A percentile compares a stretch with the other conserved stretches of the same genome.
These are phyloP conservation scores for Salix brachista DNA, from an alignment of 345 rosid genomes.

Conservation along the genomic window DNA sequence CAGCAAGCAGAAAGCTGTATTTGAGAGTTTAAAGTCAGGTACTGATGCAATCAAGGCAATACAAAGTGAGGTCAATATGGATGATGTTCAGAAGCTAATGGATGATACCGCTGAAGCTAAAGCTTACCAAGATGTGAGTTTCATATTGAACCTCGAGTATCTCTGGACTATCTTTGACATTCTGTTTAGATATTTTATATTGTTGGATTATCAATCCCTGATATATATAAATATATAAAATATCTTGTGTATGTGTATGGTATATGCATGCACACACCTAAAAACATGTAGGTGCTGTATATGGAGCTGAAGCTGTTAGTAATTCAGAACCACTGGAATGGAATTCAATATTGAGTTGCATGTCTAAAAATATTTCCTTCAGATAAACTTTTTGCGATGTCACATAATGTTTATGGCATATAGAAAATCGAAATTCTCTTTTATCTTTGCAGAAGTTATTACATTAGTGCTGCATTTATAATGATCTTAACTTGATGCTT, in stretches of 20 bases:
- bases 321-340: neutral
- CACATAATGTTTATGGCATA: neutral
- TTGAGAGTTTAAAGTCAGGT: conserved; percentile 86
- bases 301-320: neutral
- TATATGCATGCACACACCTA: neutral
- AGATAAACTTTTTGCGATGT: neutral
- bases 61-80: conserved; percentile 80
- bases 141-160: neutral
- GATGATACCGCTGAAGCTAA: conserved; percentile 91
- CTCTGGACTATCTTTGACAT: neutral
- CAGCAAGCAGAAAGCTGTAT: conserved; percentile 94
- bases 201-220: neutral
- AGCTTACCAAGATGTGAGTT: conserved; percentile 92
- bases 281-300: neutral
- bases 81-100: conserved; percentile 92
- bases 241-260: neutral
- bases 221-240: neutral
- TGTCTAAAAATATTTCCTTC: neutral
- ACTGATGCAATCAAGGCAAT: conserved; percentile 76
- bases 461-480: neutral
- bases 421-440: neutral
- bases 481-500: neutral
- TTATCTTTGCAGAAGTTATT: neutral
- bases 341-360: neutral
- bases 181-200: neutral